Percentiles rank a stretch among this genome's conserved stretches.
These are phyloP conservation scores for Candida ortonii DNA, from an alignment of 805 yeast species.

Conservation along the genomic window DNA sequence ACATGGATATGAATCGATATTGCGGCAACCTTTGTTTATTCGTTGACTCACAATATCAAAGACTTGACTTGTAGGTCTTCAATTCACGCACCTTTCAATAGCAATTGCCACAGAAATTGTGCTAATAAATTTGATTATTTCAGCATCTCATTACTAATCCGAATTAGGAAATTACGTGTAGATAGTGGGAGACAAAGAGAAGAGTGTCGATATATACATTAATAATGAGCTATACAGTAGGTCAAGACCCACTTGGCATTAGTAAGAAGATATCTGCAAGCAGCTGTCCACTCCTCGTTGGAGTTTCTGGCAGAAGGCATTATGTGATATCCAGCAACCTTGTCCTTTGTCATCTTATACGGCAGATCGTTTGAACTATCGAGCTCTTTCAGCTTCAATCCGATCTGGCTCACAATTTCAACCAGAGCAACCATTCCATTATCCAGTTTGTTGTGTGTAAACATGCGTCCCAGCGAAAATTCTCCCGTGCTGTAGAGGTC, in stretches of 20 bases:
- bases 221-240: constrained; percentile 49
- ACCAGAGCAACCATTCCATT: constrained; percentile 76
- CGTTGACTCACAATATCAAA: constrained; percentile 9
- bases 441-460: constrained; percentile 76
- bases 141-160: no score
- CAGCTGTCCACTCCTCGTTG: constrained; percentile 84
- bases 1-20: no score
- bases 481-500: constrained; percentile 70
- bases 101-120: no score
- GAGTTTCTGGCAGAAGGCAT: constrained; percentile 58
- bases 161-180: no score
- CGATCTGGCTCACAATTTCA: constrained; percentile 56
- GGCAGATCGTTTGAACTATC: constrained; percentile 68
- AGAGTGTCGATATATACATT: no score
- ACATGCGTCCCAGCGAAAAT: constrained; percentile 64
- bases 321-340: constrained; percentile 76
- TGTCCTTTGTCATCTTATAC: constrained; percentile 64
- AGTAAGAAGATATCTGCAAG: constrained; percentile 78
- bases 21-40: background rate
- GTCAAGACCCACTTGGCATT: constrained; percentile 83
- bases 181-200: no score
- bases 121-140: no score
- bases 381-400: constrained; percentile 37
- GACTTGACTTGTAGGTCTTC: no score
- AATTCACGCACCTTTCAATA: no score